Evolutionary conservation across 1,139 yeast genomes (phyloP), one percentile per base, ranked within the genome.

Genomic region (Kodamaea sp.): DNA sequence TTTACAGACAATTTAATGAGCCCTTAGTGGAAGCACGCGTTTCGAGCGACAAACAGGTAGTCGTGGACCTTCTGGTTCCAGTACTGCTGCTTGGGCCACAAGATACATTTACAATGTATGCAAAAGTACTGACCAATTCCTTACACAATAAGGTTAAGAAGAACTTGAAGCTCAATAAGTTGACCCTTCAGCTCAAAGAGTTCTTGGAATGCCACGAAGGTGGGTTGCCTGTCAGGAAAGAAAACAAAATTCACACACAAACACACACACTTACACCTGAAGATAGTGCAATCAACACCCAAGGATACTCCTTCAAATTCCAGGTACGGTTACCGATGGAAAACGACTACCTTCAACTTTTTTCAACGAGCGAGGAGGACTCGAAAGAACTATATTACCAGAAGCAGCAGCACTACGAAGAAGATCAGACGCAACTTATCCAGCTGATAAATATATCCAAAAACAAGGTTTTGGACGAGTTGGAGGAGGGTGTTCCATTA

Each of bases 1-100:
- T 76, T 6, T 76, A 75, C 44, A 56, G 80, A 18, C 80, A 76
- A 49, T 68, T 70, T 57, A 61, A 74, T 53, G 71, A 80, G 55
- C 74, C 83, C 12, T 55, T 66, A 22, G 47, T 64, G 36, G 69
- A 70, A 39, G 49, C 59, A 24, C 48, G 55, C 7, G 60, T 61
- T 4, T 63, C 77, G 1, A 47, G 54, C 10, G 78, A 75, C 43
- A 61, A 64, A 14, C 70, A 68, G 41, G 61, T 72, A 4, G 47
- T 70, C 29, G 58, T 66, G 6, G 77, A 75, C 23, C 53, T 71
- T 26, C 53, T 66, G 4, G 42, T 76, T 18, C 75, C 79, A 0
- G 59, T 60, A 4, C 57, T 72, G 3, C 65, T 78, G n/a, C 60
- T 76, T 9, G 81, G 82, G 1, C 80, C 80, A 0, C 51, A 54